These are phyloP conservation scores for Penicillium polonicum DNA, from an alignment of 2,329 filamentous ascomycete species.

Conservation along the genomic window DNA sequence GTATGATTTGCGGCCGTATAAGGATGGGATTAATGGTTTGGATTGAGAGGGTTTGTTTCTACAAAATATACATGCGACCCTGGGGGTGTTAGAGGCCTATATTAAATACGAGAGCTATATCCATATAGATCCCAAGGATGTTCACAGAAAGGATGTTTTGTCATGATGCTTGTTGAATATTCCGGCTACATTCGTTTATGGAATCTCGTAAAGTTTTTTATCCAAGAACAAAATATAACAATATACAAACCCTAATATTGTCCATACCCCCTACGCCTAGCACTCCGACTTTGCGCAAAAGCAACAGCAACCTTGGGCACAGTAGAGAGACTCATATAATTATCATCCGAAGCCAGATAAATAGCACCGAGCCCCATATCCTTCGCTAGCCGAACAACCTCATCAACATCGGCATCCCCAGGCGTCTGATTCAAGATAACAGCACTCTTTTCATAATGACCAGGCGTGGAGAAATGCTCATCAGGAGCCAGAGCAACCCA, in stretches of 20 bases:
- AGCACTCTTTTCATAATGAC: constrained; percentile 13
- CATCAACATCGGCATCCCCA: not conserved
- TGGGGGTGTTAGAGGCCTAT: not conserved
- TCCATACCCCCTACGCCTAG: not conserved
- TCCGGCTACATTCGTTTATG: not conserved
- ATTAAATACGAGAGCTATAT: not conserved
- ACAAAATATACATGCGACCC: constrained; percentile 46
- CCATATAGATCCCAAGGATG: not conserved
- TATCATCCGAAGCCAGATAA: constrained; percentile 15
- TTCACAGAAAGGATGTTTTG: not conserved
- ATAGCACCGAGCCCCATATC: constrained; percentile 20
- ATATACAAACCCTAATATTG: not conserved
- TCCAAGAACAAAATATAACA: too few species aligned
- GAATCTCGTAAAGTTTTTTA: not conserved
- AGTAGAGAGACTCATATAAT: constrained; percentile 11
- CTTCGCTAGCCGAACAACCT: constrained; percentile 12
- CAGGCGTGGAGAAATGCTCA: constrained; percentile 5
- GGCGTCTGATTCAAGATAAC: constrained; percentile 5
- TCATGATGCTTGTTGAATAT: not conserved
- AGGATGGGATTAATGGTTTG: constrained; percentile 69
- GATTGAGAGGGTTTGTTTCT: constrained; percentile 60
- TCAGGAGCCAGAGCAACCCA: constrained; percentile 8
- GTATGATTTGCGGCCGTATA: constrained; percentile 77
- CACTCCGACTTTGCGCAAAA: not conserved
- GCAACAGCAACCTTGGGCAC: constrained; percentile 15